Conservation (phyloP, 805 yeast genomes). For the Metschnikowia matae region DNA sequence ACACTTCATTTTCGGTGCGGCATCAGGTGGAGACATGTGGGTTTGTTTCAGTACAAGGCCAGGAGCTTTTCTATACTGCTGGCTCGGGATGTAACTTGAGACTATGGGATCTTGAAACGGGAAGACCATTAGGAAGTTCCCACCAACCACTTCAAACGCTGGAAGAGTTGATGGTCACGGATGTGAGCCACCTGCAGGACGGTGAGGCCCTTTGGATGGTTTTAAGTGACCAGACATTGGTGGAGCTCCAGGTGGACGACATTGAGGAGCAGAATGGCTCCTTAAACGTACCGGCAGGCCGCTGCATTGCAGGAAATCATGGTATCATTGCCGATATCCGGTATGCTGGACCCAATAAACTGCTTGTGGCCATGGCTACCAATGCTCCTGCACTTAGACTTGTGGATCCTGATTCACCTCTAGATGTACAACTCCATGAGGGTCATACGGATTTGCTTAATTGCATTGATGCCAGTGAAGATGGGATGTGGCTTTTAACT, state of each 20-base stretch:
- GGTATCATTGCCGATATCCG: slow-evolving; percentile 91
- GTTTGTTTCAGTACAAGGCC: slow-evolving; percentile 36
- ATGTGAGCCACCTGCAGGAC: slow-evolving; percentile 42
- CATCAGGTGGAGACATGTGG: slow-evolving; percentile 74
- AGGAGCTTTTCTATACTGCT: slow-evolving; percentile 57
- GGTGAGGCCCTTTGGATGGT: slow-evolving; percentile 45
- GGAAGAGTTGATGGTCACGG: slow-evolving; percentile 72
- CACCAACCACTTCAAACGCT: slow-evolving; percentile 49
- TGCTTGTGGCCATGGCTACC: slow-evolving; percentile 78
- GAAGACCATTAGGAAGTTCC: slow-evolving; percentile 43
- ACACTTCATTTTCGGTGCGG: slow-evolving; percentile 65
- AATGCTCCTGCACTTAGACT: slow-evolving; percentile 86
- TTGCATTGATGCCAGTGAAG: slow-evolving; percentile 68
- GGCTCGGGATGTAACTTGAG: slow-evolving; percentile 72
- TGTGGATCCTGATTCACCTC: slow-evolving; percentile 55
- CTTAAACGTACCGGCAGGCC: slow-evolving; percentile 36
- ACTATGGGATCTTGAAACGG: slow-evolving; percentile 55
- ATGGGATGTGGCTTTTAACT: slow-evolving; percentile 88
- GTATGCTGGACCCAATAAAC: slow-evolving; percentile 60
- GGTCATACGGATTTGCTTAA: slow-evolving; percentile 88
- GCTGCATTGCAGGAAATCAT: slow-evolving; percentile 84
- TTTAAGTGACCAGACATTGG: slow-evolving; percentile 80
- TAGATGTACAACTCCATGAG: slow-evolving; percentile 61
- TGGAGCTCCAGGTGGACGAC: slow-evolving; percentile 36
- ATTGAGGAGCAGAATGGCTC: slow-evolving; percentile 20